These are phyloP conservation scores for Pestalotiopsis fici DNA, from an alignment of 2,329 filamentous ascomycete species.

Conservation along the genomic window DNA sequence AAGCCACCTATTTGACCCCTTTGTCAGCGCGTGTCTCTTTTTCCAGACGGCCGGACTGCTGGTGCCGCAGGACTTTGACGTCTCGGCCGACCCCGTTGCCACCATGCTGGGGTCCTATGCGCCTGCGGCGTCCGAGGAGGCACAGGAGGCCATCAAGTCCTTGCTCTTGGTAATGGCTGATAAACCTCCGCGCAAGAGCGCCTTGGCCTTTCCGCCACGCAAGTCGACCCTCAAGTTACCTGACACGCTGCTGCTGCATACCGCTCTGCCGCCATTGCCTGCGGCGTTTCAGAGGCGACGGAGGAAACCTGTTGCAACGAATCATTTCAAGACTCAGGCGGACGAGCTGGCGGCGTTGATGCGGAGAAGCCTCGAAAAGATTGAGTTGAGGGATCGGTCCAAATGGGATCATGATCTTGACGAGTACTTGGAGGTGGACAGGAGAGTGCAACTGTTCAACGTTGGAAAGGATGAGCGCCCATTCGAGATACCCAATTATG, in stretches of 20 bases:
- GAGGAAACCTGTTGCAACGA: conserved; percentile 26
- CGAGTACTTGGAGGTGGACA: conserved; percentile 30
- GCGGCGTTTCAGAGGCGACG: conserved; percentile 14
- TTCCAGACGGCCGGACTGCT: conserved; percentile 54
- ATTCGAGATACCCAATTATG: conserved; percentile 13
- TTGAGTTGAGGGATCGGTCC: conserved; percentile 44
- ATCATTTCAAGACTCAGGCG: conserved; percentile 49
- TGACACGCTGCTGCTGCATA: conserved; percentile 48
- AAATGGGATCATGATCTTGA: conserved; percentile 42
- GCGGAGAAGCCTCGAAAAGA: conserved; percentile 46
- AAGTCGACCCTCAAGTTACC: conserved; percentile 51
- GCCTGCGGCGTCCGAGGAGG: not conserved
- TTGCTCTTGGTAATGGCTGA: conserved; percentile 10
- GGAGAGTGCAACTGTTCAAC: conserved; percentile 39
- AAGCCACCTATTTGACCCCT: conserved; percentile 56
- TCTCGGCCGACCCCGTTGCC: conserved; percentile 28
- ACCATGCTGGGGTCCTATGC: conserved; percentile 19
- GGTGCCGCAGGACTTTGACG: conserved; percentile 45
- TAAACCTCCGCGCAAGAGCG: conserved; percentile 39
- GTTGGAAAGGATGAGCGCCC: conserved; percentile 31
- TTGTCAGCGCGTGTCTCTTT: conserved; percentile 59
- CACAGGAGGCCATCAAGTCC: conserved; percentile 5
- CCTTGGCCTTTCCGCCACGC: conserved; percentile 49
- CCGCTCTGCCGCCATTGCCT: conserved; percentile 26
- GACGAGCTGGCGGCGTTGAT: conserved; percentile 47